Percentiles rank a stretch among this genome's conserved stretches.
Conservation (phyloP, 2,329 filamentous ascomycete species). For the Berkeleyomyces rouxiae region DNA sequence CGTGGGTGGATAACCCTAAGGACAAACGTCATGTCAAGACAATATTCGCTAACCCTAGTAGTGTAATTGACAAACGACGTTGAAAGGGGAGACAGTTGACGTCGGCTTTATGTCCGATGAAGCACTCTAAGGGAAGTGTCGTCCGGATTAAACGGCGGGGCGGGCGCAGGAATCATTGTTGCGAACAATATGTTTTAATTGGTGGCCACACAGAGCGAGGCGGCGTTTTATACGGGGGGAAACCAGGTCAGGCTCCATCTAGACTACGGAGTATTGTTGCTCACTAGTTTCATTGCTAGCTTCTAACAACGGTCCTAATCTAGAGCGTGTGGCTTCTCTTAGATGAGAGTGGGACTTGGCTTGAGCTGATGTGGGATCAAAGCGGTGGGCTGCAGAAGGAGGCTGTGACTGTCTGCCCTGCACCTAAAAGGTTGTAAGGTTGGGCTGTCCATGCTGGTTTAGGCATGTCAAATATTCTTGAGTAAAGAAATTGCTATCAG, state of each 20-base stretch:
- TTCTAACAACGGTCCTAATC: not conserved
- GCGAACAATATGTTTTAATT: not conserved
- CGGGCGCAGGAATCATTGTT: not conserved
- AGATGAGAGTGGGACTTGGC: not conserved
- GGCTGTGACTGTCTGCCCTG: not conserved
- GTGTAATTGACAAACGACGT: not conserved
- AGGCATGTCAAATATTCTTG: not conserved
- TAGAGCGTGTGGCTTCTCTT: not conserved
- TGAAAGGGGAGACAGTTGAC: conserved; percentile 6
- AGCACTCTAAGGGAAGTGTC: not conserved
- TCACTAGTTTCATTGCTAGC: not conserved
- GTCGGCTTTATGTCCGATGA: not conserved
- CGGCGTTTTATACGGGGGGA: not conserved
- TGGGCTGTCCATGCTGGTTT: not conserved
- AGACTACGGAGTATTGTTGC: not conserved
- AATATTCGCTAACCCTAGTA: not conserved
- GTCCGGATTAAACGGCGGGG: not conserved
- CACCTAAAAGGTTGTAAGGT: not conserved
- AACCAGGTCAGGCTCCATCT: not conserved
- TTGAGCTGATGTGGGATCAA: not conserved
- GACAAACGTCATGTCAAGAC: too few relatives aligned
- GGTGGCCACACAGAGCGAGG: not conserved
- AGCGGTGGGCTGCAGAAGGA: not conserved
- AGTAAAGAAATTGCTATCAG: not conserved
- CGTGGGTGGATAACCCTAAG: too few relatives aligned